These are phyloP conservation scores for Wickerhamiella lipophila DNA, from an alignment of 805 yeast species.

Conservation along the genomic window DNA sequence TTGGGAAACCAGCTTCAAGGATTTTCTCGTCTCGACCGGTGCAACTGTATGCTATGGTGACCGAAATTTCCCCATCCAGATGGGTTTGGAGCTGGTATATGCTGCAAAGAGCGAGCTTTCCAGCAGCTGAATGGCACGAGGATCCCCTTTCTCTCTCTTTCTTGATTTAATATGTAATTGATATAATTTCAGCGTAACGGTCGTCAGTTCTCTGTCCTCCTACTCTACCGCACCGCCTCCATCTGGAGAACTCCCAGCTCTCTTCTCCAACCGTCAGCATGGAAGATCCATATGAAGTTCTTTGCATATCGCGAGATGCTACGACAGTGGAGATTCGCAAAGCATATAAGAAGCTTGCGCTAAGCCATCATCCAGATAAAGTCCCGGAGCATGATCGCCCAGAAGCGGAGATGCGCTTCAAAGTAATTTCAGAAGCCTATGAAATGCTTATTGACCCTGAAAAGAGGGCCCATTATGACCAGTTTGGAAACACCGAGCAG, in stretches of 20 bases:
- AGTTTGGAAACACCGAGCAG: constrained; percentile 24
- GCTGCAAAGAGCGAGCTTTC: constrained; percentile 9
- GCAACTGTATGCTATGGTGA: constrained; percentile 23
- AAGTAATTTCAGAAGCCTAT: constrained; percentile 76
- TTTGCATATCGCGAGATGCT: constrained; percentile 59
- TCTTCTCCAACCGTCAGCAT: constrained; percentile 5
- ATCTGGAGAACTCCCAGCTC: neutral
- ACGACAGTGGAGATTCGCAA: constrained; percentile 59
- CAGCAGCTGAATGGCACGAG: too few species aligned
- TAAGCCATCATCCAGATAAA: constrained; percentile 82
- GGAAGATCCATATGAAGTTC: constrained; percentile 42
- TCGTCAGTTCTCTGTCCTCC: too few species aligned
- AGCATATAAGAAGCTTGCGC: constrained; percentile 76
- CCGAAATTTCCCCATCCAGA: constrained; percentile 15
- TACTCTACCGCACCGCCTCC: too few species aligned
- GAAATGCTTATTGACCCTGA: constrained; percentile 60
- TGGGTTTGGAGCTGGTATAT: constrained; percentile 21
- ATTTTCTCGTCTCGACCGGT: constrained; percentile 69
- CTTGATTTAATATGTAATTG: too few species aligned
- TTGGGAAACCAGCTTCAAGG: constrained; percentile 84
- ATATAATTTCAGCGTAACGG: too few species aligned
- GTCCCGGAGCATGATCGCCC: constrained; percentile 53
- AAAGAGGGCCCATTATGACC: constrained; percentile 29
- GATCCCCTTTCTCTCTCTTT: too few species aligned
- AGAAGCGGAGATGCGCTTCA: constrained; percentile 64